Base-by-base conservation (phyloP, 202 grass and related monocot genomes). In the Setaria viridis region DNA sequence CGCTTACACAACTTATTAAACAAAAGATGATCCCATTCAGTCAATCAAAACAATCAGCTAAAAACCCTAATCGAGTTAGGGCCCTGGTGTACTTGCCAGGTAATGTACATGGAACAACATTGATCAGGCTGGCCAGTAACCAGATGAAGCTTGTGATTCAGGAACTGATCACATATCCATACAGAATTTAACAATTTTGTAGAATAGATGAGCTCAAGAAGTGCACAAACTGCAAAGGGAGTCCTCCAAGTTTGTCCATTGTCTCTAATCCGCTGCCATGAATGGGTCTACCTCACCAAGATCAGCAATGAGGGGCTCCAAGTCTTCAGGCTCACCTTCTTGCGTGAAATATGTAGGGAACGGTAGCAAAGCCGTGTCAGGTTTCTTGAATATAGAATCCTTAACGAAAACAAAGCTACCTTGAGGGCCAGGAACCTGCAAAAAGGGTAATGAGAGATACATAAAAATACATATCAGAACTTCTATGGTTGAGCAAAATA, bases 321-420 rank as follows among this genome's bases (percentile, higher is more conserved):
- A 67, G 46, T 82, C 87, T 67, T 92, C 83, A 15, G 69, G 64
- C 46, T 91, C 94, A n/a, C 80, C 90, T 88, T 94, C 93, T 48
- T 91, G 92, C 2, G 70, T 29, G 82, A 99, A 97, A 62, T 92
- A 89, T 14, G 97, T 99, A 43, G 97, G 97, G 84, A 99, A 99
- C 35, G 97, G 97, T 78, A 99, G 87, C 58, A 79, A 82, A 29
- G 80, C 63, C 67, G 63, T 84, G 41, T 99, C 94, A 4, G 97
- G 94, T 77, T 99, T 97, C 90, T 99, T 99, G 83, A 90, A 99
- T 57, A 90, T 87, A 8, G 92, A 95, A 77, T 99, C 97, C 90
- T 91, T 97, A 39, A 99, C 81, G 7, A 96, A 99, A 90, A 99
- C 47, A 87, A 93, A 99, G 84, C 89, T 94, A 60, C 97, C 97